Evolutionary conservation across 2,329 filamentous ascomycete genomes (phyloP).

Genomic region (Meredithiella fracta): DNA sequence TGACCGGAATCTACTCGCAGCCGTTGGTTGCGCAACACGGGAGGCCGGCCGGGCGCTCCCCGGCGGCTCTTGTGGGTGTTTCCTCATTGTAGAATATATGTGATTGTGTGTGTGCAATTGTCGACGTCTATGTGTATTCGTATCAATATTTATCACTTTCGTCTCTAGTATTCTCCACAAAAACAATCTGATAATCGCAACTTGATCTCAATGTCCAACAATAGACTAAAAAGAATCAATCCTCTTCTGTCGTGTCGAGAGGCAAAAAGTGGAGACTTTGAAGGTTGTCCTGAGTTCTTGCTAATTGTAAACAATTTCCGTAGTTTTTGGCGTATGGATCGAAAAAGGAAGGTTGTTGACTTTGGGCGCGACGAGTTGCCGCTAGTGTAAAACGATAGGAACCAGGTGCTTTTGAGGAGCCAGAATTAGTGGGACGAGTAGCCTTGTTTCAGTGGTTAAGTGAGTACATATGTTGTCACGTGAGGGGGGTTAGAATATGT

Average conservation of each 20-base stretch:
- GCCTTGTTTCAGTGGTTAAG: neutral
- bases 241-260: too few relatives aligned
- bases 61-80: constrained; percentile 8
- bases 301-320: neutral
- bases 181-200: neutral
- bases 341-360: too few relatives aligned
- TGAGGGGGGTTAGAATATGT: too few relatives aligned
- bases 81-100: constrained; percentile 6
- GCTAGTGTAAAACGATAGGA: too few relatives aligned
- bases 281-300: too few relatives aligned
- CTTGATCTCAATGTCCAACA: neutral
- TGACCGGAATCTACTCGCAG: constrained; percentile 7
- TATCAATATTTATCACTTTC: too few relatives aligned
- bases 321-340: too few relatives aligned
- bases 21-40: constrained; percentile 11
- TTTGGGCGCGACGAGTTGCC: too few relatives aligned
- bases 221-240: neutral
- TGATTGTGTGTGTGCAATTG: neutral
- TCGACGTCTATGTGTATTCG: neutral
- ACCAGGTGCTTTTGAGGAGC: too few relatives aligned
- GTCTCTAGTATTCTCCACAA: neutral
- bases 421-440: too few relatives aligned
- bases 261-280: too few relatives aligned
- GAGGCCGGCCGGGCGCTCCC: constrained; percentile 12
- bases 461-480: neutral